phyloP scores from a whole-genome alignment of 179 eudicot species.

The Spergularia azorica region DNA sequence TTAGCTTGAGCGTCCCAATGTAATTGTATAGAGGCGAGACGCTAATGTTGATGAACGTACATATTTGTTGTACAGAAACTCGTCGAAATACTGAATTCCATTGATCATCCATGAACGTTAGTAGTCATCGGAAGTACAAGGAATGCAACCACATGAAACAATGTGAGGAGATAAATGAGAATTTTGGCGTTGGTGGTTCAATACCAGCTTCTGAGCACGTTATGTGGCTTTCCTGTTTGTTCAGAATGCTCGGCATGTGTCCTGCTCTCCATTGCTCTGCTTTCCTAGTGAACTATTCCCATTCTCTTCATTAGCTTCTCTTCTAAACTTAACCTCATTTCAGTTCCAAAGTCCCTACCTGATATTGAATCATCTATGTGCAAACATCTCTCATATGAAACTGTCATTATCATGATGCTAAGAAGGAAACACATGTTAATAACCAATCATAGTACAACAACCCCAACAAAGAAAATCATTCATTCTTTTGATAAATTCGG shows the following conservation, averaged over 20 bases:
- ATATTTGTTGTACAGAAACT: neutral
- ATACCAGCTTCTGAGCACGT: conserved; percentile 44
- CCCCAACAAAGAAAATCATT: too few relatives aligned
- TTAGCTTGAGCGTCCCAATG: too few relatives aligned
- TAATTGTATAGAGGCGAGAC: too few relatives aligned
- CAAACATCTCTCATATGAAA: conserved; percentile 38
- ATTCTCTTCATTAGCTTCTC: conserved; percentile 86
- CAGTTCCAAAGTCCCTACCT: conserved; percentile 79
- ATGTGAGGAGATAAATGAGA: conserved; percentile 38
- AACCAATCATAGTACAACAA: neutral
- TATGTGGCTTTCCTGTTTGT: conserved; percentile 47
- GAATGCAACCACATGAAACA: conserved; percentile 70
- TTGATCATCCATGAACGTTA: conserved; percentile 10
- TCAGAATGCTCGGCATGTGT: conserved; percentile 60
- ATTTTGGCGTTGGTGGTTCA: conserved; percentile 25
- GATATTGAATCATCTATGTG: conserved; percentile 37
- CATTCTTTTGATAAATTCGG: too few relatives aligned
- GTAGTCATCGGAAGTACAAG: conserved; percentile 36
- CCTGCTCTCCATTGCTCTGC: conserved; percentile 76
- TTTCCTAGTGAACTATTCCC: conserved; percentile 63
- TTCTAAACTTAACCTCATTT: conserved; percentile 82
- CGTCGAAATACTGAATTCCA: neutral
- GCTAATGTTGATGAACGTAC: neutral
- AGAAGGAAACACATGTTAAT: neutral
- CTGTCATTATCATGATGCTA: neutral